Percentiles rank a stretch among this genome's conserved stretches.
Conservation (phyloP, 257 asterid species). For the Solanum sparsipilum region DNA sequence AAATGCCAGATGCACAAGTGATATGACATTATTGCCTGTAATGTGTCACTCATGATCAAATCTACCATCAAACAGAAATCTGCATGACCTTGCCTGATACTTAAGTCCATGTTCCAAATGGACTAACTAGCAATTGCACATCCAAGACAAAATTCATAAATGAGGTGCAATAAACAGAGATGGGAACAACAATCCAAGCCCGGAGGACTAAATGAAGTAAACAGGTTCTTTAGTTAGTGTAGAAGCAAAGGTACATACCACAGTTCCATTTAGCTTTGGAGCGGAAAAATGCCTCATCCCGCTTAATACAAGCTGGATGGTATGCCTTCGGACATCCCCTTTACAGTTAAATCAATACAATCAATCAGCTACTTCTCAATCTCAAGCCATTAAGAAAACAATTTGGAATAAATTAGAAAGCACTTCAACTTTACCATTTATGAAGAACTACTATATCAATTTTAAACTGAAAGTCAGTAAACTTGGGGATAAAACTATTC, state of each 20-base stretch:
- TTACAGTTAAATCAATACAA: background rate
- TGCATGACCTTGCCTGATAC: background rate
- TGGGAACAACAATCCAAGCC: background rate
- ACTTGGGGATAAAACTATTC: background rate
- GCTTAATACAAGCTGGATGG: constrained; percentile 87
- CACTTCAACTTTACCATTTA: background rate
- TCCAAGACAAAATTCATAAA: background rate
- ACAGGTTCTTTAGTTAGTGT: background rate
- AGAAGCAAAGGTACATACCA: constrained; percentile 17
- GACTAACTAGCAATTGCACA: background rate
- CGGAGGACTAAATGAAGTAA: background rate
- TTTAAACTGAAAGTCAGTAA: background rate
- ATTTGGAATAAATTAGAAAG: background rate
- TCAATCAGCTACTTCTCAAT: background rate
- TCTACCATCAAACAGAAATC: background rate
- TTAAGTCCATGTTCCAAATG: background rate
- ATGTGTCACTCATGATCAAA: background rate
- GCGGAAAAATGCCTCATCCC: constrained; percentile 76
- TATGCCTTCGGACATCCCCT: constrained; percentile 99
- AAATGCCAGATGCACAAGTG: background rate
- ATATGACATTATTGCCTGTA: background rate
- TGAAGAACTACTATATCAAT: background rate
- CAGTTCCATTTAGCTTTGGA: constrained; percentile 83
- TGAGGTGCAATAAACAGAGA: background rate
- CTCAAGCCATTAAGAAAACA: constrained; percentile 8